Base-by-base conservation (phyloP, 1,284 basidiomycete genomes). In the Cutaneotrichosporon sp. region DNA sequence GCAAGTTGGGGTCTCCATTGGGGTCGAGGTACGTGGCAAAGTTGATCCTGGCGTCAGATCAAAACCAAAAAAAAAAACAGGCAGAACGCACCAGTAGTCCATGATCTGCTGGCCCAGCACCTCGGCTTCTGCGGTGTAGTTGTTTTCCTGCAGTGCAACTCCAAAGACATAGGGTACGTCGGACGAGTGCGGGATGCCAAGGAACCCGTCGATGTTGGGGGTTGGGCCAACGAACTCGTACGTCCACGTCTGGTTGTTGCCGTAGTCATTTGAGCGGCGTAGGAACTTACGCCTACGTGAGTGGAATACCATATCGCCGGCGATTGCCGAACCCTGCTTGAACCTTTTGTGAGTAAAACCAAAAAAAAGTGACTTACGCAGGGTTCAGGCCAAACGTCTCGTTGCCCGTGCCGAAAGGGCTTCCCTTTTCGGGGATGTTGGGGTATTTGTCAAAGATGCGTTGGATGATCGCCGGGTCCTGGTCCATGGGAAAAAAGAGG, bases 351-450 rank as follows among this genome's bases (percentile, higher is more conserved):
- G 3, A 42, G 36, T 18, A 26, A 3, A 26, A 2, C n/a, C n/a
- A n/a, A 26, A 26, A 26, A 26, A 26, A 26, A 26, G 26, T 26
- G 26, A 26, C 26, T 22, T 21, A 63, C 50, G 4, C 62, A 40
- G 49, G 30, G 14, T 53, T 7, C 6, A 69, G 57, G 2, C 76
- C 76, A 38, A 77, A 79, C 0, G 76, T 77, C 49, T 77, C 66
- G 65, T 78, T 77, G 56, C 77, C 78, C 1, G 77, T 76, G 21
- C 64, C 70, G 64, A 69, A 80, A 0, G 78, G 78, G 50, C 60
- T 76, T 50, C 13, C 13, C 47, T 51, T 18, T 9, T 69, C 50
- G 1, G 73, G 69, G 22, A 62, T 65, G 42, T 56, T 16, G n/a
- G 55, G 55, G 38, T 56, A 56, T 14, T 21, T 22, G 6, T 21